Evolutionary conservation across 2,329 filamentous ascomycete species (phyloP).

Genomic region (Dactylellina sp.): DNA sequence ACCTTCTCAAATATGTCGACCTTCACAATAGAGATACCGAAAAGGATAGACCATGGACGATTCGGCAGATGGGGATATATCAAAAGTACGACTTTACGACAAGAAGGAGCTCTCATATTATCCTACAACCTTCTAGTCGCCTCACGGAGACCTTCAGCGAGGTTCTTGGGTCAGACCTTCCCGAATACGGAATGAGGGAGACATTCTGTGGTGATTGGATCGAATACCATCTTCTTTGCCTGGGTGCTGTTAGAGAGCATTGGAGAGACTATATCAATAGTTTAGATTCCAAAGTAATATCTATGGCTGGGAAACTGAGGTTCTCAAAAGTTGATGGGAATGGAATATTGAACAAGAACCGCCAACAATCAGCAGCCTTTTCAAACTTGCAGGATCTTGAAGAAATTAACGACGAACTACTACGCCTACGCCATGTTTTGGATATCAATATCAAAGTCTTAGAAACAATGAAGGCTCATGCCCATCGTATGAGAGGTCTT

Average conservation of each 20-base stretch:
- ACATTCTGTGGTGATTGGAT: slow-evolving; percentile 8
- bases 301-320: background rate
- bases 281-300: slow-evolving; percentile 5
- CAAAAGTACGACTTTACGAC: slow-evolving; percentile 10
- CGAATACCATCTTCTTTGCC: background rate
- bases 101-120: background rate
- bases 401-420: slow-evolving; percentile 9
- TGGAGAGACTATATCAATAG: slow-evolving; percentile 20
- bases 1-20: slow-evolving; percentile 11
- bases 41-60: slow-evolving; percentile 1
- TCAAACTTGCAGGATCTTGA: slow-evolving; percentile 11
- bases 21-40: background rate
- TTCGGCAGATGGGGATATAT: slow-evolving; percentile 9
- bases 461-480: slow-evolving; percentile 8
- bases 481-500: background rate
- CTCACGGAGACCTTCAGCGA: background rate
- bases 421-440: slow-evolving; percentile 1
- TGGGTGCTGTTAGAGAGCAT: slow-evolving; percentile 3
- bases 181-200: background rate
- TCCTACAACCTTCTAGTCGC: background rate
- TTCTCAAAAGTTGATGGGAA: slow-evolving; percentile 1
- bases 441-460: slow-evolving; percentile 3
- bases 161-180: background rate
- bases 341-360: background rate
- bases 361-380: slow-evolving; percentile 3